Base-by-base conservation (phyloP, 2,329 filamentous ascomycete species). In the Scortechinia acanthostroma region DNA sequence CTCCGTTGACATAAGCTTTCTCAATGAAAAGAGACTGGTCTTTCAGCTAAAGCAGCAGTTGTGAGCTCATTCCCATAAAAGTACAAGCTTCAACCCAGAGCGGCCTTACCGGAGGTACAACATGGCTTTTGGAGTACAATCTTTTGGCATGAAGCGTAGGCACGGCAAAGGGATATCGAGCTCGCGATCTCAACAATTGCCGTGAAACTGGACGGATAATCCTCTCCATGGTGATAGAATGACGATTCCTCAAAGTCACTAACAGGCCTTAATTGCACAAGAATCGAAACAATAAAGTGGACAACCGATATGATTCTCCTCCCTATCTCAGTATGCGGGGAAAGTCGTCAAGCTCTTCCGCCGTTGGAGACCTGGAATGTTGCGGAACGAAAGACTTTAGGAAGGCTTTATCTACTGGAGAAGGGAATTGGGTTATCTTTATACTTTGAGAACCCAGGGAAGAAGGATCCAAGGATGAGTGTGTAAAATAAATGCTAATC, bases 1-100 rank as follows among this genome's bases (percentile, higher is more conserved):
- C 69, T 53, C 80, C 80, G 58, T 84, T 81, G 58, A 84, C 70
- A 53, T 77, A 84, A 44, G 70, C 67, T 58, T 80, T 74, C 50
- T 71, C 68, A 58, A 80, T 83, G 52, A 83, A 73, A 43, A 84
- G 71, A 40, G 69, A 71, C 48, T 61, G 58, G 49, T 73, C 70
- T 56, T 71, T 73, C 46, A 73, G 58, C 66, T 70, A 28, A 14
- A 42, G 20, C 6, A 19, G 6, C 6, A 40, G 10, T 19, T 19
- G 20, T 10, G n/a, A 10, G n/a, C n/a, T 30, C n/a, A 30, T 10
- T n/a, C 10, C n/a, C 25, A 30, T n/a, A 10, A 30, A 30, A 10
- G n/a, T 10, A 10, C 25, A 30, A 10, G 10, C 10, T 30, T n/a
- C 25, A 30, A n/a, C 25, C n/a, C 21, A 3, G 21, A 17, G n/a